A percentile compares a stretch with the other conserved stretches of the same genome.
Evolutionary conservation across 2,329 filamentous ascomycete species (phyloP).

Genomic region (Aspergillus sp.): DNA sequence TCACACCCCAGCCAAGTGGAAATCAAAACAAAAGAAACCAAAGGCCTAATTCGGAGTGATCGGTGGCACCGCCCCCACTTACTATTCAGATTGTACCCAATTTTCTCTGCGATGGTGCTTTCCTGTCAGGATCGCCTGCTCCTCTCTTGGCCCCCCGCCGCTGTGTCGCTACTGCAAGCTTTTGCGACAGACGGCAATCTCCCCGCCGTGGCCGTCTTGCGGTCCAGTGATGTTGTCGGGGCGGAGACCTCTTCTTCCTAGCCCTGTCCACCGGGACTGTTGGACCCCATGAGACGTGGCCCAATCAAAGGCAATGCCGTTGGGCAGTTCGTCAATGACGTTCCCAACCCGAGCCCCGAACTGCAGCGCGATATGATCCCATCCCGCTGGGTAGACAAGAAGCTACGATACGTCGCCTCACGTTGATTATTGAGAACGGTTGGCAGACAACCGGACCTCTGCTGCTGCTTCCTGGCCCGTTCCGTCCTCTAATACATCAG

Average conservation of each 20-base stretch:
- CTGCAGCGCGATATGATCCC: conserved; percentile 28
- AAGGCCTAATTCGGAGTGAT: conserved; percentile 14
- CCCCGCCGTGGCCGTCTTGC: conserved; percentile 23
- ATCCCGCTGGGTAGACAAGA: conserved; percentile 26
- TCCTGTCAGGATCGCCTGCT: conserved; percentile 22
- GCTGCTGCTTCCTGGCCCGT: conserved; percentile 22
- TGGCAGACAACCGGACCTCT: conserved; percentile 29
- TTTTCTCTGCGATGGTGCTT: conserved; percentile 23
- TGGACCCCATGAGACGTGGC: conserved; percentile 40
- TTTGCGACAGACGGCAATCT: conserved; percentile 27
- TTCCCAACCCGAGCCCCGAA: conserved; percentile 30
- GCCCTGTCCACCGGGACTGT: conserved; percentile 24
- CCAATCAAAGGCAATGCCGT: conserved; percentile 35
- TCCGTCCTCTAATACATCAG: conserved; percentile 29
- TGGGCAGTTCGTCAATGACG: conserved; percentile 34
- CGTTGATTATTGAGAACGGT: conserved; percentile 28
- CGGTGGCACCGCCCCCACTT: conserved; percentile 29
- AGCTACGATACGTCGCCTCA: conserved; percentile 37
- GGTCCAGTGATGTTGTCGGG: conserved; percentile 25
- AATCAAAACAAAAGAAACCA: conserved; percentile 11
- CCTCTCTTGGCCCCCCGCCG: conserved; percentile 21
- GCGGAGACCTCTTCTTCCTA: conserved; percentile 19
- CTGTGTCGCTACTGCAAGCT: conserved; percentile 28
- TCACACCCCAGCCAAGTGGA: not conserved
- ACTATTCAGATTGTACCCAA: conserved; percentile 18